Percentiles rank a stretch among this genome's conserved stretches.
These are phyloP conservation scores for Phaseolus lunatus DNA, from an alignment of 306 rosid species.

Conservation along the genomic window DNA sequence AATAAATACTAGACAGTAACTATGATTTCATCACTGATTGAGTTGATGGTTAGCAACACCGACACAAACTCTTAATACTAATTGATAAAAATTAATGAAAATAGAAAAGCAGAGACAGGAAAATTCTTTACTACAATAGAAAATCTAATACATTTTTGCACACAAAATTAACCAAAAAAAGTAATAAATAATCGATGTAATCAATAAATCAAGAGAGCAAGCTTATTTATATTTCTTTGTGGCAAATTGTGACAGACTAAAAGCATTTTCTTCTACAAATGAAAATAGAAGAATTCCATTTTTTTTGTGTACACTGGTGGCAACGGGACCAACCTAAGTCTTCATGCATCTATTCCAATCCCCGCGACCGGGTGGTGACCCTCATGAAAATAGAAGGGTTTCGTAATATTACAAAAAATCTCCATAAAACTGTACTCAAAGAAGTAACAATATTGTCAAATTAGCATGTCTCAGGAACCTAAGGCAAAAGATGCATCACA, in stretches of 20 bases:
- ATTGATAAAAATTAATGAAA: constrained; percentile 7
- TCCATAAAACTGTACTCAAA: constrained; percentile 1
- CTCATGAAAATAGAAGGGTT: constrained; percentile 33
- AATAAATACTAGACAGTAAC: constrained; percentile 15
- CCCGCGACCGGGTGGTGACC: too few relatives aligned
- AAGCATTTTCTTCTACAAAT: neutral
- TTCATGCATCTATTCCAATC: too few relatives aligned
- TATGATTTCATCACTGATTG: constrained; percentile 16
- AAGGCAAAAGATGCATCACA: neutral
- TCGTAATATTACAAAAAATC: constrained; percentile 6
- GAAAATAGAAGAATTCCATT: constrained; percentile 20
- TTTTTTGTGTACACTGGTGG: too few relatives aligned
- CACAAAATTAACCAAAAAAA: too few relatives aligned
- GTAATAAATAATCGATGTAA: neutral
- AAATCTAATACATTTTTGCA: neutral
- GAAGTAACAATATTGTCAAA: constrained; percentile 1
- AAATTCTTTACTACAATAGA: neutral
- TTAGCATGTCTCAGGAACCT: constrained; percentile 28
- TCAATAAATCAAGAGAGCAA: constrained; percentile 19
- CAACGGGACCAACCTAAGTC: too few relatives aligned
- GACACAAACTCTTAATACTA: constrained; percentile 2
- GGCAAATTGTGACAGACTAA: neutral
- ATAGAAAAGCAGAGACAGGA: constrained; percentile 20
- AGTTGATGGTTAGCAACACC: constrained; percentile 6
- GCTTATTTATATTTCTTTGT: neutral